Base-by-base conservation (phyloP, 1,284 basidiomycete species). In the Baeospora myosura region DNA sequence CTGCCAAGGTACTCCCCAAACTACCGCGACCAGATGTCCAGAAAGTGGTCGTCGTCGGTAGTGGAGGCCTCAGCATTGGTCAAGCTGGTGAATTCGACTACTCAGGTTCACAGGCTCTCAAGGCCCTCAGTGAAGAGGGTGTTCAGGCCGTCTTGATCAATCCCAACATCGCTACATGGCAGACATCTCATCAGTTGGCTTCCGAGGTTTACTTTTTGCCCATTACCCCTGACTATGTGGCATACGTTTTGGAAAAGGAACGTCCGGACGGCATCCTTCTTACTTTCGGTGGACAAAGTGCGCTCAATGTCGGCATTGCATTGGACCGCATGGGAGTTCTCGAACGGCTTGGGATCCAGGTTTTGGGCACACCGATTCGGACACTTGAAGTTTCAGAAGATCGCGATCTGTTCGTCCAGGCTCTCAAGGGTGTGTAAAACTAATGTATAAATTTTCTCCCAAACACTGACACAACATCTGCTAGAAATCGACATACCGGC, bases 81-180 rank as follows among this genome's bases (percentile, higher is more conserved):
- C 96, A 98, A 65, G 96, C 96, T 3, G 96, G 96, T 64, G 96
- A 99, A 66, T 99, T 99, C 65, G 96, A 99, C 65, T 98, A 99
- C 67, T 97, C 93, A 21, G 96, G 88, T 34, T 98, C 95, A 5
- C 96, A 98, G 68, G 96, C 96, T 23, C 84, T 99, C 68, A 99
- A 99, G 66, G 96, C 96, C 10, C 82, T 99, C 44, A 81, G 86
- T 47, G 96, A 99, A 64, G 91, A 93, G 60, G 93, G 95, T 41
- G 84, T 98, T 47, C 81, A 94, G 53, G 93, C 95, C 23, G 84
- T 98, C 49, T 81, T 99, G 48, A 91, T 97, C 64, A 97, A 97
- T 65, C 93, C 94, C 38, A 98, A 98, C 62, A 97, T 97, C 52
- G 92, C 94, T 38, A 96, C 93, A 37, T 95, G 92, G 80, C 91